Evolutionary conservation across 768 basidiomycete genomes (phyloP).

Genomic region (Agrocybe pediades): DNA sequence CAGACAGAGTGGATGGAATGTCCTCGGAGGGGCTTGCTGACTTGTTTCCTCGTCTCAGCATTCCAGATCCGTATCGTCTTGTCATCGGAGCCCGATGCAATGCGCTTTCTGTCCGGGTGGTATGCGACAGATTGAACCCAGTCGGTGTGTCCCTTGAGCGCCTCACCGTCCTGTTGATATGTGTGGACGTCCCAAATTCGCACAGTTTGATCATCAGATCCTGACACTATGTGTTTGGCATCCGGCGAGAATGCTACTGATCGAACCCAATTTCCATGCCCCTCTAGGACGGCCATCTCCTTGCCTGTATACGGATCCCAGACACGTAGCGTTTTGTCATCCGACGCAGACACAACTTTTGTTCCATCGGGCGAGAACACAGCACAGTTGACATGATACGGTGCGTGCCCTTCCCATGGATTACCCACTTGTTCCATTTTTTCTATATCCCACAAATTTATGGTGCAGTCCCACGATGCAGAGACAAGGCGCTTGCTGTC

Average conservation of each 20-base stretch:
- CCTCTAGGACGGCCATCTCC: neutral
- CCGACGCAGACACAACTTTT: too few relatives aligned
- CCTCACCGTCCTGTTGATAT: neutral
- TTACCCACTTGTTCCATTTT: neutral
- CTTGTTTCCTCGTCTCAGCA: neutral
- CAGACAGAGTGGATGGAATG: neutral
- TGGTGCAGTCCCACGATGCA: neutral
- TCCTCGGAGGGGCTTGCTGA: neutral
- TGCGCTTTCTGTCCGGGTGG: neutral
- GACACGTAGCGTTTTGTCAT: too few relatives aligned
- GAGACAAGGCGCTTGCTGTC: neutral
- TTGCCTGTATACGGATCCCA: neutral
- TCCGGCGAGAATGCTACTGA: constrained; percentile 13
- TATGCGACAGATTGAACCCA: neutral
- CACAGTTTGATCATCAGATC: neutral
- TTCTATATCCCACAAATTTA: neutral
- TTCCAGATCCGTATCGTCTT: neutral
- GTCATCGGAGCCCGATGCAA: neutral
- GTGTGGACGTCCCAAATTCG: neutral
- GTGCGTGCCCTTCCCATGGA: neutral
- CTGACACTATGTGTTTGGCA: neutral
- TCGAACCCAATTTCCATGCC: constrained; percentile 1
- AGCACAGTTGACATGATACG: too few relatives aligned
- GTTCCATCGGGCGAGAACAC: too few relatives aligned
- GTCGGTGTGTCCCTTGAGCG: neutral